Conservation (phyloP, 1,284 basidiomycete genomes). For the Leccinum pachyderme region DNA sequence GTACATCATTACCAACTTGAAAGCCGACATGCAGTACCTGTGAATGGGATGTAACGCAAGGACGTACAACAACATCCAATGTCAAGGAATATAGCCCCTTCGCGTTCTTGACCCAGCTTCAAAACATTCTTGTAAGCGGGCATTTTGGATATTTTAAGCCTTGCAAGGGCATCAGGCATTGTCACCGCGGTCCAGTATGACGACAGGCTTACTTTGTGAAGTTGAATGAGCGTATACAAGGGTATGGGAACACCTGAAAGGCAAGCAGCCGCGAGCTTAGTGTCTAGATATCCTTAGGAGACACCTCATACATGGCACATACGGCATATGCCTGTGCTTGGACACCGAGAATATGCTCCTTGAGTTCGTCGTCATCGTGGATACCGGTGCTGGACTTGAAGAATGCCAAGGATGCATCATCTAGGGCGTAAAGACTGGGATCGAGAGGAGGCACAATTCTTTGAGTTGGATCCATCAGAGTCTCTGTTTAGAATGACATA, state of each 20-base stretch:
- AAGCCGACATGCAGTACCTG: background rate
- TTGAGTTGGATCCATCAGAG: background rate
- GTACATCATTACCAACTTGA: slow-evolving; percentile 22
- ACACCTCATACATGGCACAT: background rate
- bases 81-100: slow-evolving; percentile 29
- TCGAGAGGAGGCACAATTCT: slow-evolving; percentile 8
- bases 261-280: background rate
- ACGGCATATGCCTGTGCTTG: slow-evolving; percentile 31
- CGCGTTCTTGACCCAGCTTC: slow-evolving; percentile 25
- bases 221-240: slow-evolving; percentile 18
- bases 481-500: too few relatives aligned
- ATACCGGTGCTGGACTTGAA: slow-evolving; percentile 30
- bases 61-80: slow-evolving; percentile 34
- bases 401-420: slow-evolving; percentile 18
- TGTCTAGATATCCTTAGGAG: background rate
- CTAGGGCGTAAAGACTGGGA: slow-evolving; percentile 15
- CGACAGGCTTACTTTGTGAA: slow-evolving; percentile 15
- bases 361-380: slow-evolving; percentile 35
- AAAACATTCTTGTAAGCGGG: slow-evolving; percentile 25
- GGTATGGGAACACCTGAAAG: slow-evolving; percentile 21
- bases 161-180: slow-evolving; percentile 2
- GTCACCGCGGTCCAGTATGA: background rate
- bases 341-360: slow-evolving; percentile 32
- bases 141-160: slow-evolving; percentile 20
- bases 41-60: background rate